phyloP scores from a whole-genome alignment of 2,329 filamentous ascomycete species.

The Diaporthe aspalathi region DNA sequence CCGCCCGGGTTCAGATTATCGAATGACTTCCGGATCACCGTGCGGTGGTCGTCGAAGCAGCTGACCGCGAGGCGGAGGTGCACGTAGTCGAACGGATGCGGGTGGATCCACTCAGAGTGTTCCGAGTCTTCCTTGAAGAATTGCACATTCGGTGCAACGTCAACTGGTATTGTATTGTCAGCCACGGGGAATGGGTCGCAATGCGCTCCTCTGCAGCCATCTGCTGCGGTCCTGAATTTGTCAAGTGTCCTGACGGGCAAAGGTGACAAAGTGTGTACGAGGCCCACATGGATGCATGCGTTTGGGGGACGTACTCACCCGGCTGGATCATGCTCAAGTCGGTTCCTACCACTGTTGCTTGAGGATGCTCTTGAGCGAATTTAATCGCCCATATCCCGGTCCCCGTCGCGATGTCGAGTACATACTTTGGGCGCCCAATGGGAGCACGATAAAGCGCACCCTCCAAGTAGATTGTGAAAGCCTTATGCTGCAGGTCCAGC shows the following conservation, averaged over 20 bases:
- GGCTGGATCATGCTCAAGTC: conserved; percentile 38
- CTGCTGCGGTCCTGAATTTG: no score
- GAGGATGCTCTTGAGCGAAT: conserved; percentile 32
- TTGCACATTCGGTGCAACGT: conserved; percentile 16
- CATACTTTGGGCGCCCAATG: conserved; percentile 4
- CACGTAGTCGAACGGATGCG: conserved; percentile 1
- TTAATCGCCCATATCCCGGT: conserved; percentile 38
- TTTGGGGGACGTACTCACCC: background rate
- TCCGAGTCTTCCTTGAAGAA: conserved; percentile 28
- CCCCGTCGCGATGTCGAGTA: conserved; percentile 34
- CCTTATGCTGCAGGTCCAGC: conserved; percentile 34
- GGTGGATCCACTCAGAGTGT: conserved; percentile 9
- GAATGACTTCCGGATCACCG: background rate
- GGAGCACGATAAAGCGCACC: conserved; percentile 33
- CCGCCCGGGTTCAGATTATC: background rate
- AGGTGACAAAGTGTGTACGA: background rate
- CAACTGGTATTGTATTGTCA: background rate
- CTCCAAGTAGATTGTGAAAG: conserved; percentile 20
- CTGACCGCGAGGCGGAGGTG: conserved; percentile 2
- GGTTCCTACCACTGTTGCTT: conserved; percentile 34
- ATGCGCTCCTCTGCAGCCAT: no score
- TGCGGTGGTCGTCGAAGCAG: conserved; percentile 21
- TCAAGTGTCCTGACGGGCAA: no score
- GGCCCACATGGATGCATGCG: no score
- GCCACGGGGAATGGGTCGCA: background rate